Percentiles rank a stretch among this genome's conserved stretches.
Conservation (phyloP, 2,329 filamentous ascomycete genomes). For the Diplodia scrobiculata region DNA sequence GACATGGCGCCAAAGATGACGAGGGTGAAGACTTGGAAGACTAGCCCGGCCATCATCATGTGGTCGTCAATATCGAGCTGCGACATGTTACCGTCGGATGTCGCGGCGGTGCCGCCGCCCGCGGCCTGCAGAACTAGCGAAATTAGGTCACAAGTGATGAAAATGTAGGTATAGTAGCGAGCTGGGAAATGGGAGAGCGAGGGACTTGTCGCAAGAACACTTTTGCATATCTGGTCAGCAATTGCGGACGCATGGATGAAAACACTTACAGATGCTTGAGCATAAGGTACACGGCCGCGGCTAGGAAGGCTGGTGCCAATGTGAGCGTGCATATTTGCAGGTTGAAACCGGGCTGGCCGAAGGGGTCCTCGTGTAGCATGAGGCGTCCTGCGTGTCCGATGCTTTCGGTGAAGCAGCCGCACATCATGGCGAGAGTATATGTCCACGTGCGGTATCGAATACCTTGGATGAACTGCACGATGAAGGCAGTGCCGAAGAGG, state of each 20-base stretch:
- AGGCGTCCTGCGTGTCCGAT: constrained; percentile 61
- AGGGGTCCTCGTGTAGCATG: constrained; percentile 57
- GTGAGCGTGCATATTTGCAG: constrained; percentile 44
- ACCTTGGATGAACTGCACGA: constrained; percentile 55
- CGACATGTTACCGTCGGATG: constrained; percentile 49
- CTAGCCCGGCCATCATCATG: constrained; percentile 61
- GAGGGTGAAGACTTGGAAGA: constrained; percentile 59
- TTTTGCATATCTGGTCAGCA: constrained; percentile 46
- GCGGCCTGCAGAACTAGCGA: constrained; percentile 60
- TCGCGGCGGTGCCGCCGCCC: constrained; percentile 61
- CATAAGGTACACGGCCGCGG: constrained; percentile 58
- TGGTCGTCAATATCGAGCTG: constrained; percentile 49
- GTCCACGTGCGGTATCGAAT: constrained; percentile 59
- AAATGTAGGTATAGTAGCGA: constrained; percentile 59
- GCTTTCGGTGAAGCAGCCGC: constrained; percentile 55
- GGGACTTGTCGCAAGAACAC: constrained; percentile 57
- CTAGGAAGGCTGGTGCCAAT: constrained; percentile 60
- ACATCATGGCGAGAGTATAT: constrained; percentile 53
- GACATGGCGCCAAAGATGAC: constrained; percentile 51
- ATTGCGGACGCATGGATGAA: constrained; percentile 41
- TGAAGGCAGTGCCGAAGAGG: constrained; percentile 54
- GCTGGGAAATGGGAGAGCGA: constrained; percentile 39
- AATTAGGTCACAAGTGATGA: constrained; percentile 60
- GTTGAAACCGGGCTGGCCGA: constrained; percentile 34
- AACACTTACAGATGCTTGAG: constrained; percentile 15